Evolutionary conservation across 2,329 filamentous ascomycete genomes (phyloP), one percentile per base, ranked within the genome.

Genomic region (Cercospora citrullina): DNA sequence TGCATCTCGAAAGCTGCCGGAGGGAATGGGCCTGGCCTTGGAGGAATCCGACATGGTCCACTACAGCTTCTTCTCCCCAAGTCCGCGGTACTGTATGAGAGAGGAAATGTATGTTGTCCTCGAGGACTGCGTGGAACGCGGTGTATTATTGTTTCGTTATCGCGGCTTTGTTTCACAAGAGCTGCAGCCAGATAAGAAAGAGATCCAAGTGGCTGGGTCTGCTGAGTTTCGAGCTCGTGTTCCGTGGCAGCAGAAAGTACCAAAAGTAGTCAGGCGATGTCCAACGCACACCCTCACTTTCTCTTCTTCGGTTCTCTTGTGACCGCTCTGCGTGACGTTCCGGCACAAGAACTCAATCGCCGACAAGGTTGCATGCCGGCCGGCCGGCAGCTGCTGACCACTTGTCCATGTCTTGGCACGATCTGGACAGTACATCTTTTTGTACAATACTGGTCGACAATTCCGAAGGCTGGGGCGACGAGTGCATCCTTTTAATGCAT

Each of bases 11-110:
- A 66, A 55, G 62, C 70, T 72, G 64, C 65, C 71, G 7, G 69
- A 69, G n/a, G 71, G 71, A 53, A 73, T 71, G 4, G 71, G 69
- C 39, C 71, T 57, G 9, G 71, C 68, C 39, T 69, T 67, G 28
- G 70, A 72, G 23, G 68, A 63, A 55, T 68, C 66, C 14, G 62
- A 59, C 62, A 64, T 64, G 31, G 51, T 59, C 55, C 31, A 12
- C 55, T 59, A 23, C 55, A 33, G 28, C 55, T 36, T n/a, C 55
- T 59, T 16, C 18, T 36, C 28, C 55, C 4, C 30, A 23, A 9
- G 7, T 36, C 28, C 7, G 18, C 31, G 31, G 55, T 33, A 30
- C 16, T 36, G 28, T 8, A 6, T 18, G 55, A 3, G 28, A 5
- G 55, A 23, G 31, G 5, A 6, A 8, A 3, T 59, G 31, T 31